A percentile compares a stretch with the other conserved stretches of the same genome.
Conservation (phyloP, 1,139 yeast genomes). For the Citeromyces hawaiiensis region DNA sequence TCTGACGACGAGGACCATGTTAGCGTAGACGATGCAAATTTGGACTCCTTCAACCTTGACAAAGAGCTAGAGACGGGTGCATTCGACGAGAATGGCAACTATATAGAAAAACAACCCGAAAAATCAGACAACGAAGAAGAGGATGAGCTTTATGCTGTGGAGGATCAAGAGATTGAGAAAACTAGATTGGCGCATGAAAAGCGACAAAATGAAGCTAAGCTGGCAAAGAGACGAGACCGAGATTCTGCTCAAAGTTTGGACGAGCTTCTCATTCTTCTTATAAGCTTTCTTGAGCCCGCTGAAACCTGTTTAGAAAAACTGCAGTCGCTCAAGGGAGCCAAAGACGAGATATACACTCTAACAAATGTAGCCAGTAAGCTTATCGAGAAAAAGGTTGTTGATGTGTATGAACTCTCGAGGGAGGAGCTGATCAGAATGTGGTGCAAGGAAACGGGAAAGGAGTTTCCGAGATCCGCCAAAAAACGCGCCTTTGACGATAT, state of each 20-base stretch:
- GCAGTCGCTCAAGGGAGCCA: constrained; percentile 22
- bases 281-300: constrained; percentile 36
- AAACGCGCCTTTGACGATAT: constrained; percentile 2
- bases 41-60: constrained; percentile 51
- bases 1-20: constrained; percentile 1
- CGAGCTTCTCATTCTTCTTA: constrained; percentile 21
- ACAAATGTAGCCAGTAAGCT: constrained; percentile 40
- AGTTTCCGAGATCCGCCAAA: constrained; percentile 3
- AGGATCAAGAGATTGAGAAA: constrained; percentile 30
- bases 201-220: constrained; percentile 10
- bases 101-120: constrained; percentile 26
- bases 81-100: constrained; percentile 54
- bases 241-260: constrained; percentile 10
- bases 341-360: constrained; percentile 19
- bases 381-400: constrained; percentile 23
- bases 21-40: constrained; percentile 6
- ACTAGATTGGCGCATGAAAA: constrained; percentile 30
- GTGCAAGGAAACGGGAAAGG: constrained; percentile 7
- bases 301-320: constrained; percentile 57
- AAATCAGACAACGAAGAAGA: constrained; percentile 18
- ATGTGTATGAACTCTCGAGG: constrained; percentile 39
- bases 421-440: constrained; percentile 49
- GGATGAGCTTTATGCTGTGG: constrained; percentile 36
- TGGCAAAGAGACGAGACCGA: constrained; percentile 6
- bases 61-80: constrained; percentile 47